phyloP scores from a whole-genome alignment of 805 yeast genomes.

The Yamadazyma akitaensis region DNA sequence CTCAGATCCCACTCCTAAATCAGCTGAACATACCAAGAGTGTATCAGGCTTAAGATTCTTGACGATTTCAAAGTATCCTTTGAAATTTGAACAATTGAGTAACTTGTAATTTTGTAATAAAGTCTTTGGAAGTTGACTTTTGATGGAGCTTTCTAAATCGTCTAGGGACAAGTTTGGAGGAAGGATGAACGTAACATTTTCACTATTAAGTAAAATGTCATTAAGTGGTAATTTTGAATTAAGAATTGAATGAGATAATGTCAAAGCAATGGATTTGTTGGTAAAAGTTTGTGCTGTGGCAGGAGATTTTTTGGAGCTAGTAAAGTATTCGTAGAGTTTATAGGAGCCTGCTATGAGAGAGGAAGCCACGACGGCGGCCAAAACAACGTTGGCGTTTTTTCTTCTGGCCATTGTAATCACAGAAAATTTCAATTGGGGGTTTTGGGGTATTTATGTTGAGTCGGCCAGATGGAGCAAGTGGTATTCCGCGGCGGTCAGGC shows the following conservation, averaged over 20 bases:
- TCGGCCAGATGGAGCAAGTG: neutral
- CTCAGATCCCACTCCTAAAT: conserved; percentile 32
- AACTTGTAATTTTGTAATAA: conserved; percentile 34
- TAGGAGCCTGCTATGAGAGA: conserved; percentile 32
- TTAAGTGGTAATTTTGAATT: conserved; percentile 34
- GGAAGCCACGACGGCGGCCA: conserved; percentile 35
- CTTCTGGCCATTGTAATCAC: conserved; percentile 8
- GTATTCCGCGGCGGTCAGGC: no score
- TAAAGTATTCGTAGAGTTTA: conserved; percentile 25
- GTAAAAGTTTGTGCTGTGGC: conserved; percentile 16
- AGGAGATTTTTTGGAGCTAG: neutral
- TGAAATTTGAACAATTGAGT: conserved; percentile 36
- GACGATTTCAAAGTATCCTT: conserved; percentile 37
- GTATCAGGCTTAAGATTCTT: conserved; percentile 41
- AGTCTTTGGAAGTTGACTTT: conserved; percentile 18
- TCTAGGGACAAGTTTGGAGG: conserved; percentile 42
- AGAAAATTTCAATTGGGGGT: neutral
- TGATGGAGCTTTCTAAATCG: conserved; percentile 23
- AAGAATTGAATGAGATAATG: conserved; percentile 40
- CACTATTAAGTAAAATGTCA: conserved; percentile 34
- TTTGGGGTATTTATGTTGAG: conserved; percentile 1
- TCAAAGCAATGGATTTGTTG: conserved; percentile 37
- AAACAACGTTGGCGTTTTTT: conserved; percentile 27
- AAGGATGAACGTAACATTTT: conserved; percentile 41
- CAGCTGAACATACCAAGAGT: conserved; percentile 39